phyloP scores from a whole-genome alignment of 805 yeast species.

The Cyberlindnera mycetangii region DNA sequence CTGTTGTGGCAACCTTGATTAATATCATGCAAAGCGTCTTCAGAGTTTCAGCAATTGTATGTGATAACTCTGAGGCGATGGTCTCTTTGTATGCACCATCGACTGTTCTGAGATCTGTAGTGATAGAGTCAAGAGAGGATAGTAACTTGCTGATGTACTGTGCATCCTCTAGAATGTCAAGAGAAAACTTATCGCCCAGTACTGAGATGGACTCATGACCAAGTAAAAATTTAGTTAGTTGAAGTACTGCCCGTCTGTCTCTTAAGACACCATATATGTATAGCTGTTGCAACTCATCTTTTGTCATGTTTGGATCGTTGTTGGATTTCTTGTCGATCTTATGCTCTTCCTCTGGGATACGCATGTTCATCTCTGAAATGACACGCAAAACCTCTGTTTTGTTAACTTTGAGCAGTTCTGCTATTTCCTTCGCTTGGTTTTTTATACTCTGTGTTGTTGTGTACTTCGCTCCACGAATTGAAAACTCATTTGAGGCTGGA shows the following conservation, averaged over 20 bases:
- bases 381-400: slow-evolving; percentile 47
- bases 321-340: slow-evolving; percentile 9
- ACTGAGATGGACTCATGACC: slow-evolving; percentile 25
- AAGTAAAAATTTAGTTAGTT: slow-evolving; percentile 34
- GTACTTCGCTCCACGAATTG: slow-evolving; percentile 40
- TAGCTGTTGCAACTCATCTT: slow-evolving; percentile 14
- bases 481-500: slow-evolving; percentile 26
- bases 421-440: slow-evolving; percentile 39
- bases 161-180: slow-evolving; percentile 21
- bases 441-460: slow-evolving; percentile 34
- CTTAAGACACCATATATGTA: slow-evolving; percentile 40
- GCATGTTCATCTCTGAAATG: slow-evolving; percentile 37
- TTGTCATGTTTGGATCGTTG: slow-evolving; percentile 6
- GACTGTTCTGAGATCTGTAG: slow-evolving; percentile 2
- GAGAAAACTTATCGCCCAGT: slow-evolving; percentile 24
- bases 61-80: slow-evolving; percentile 31
- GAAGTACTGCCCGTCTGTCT: slow-evolving; percentile 51
- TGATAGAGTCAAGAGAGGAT: slow-evolving; percentile 3
- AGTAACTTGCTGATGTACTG: slow-evolving; percentile 27
- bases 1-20: slow-evolving; percentile 35
- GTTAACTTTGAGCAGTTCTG: slow-evolving; percentile 39
- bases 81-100: slow-evolving; percentile 15
- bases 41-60: slow-evolving; percentile 34
- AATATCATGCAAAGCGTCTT: slow-evolving; percentile 40
- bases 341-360: slow-evolving; percentile 30